A percentile compares a stretch with the other conserved stretches of the same genome.
Evolutionary conservation across 2,329 filamentous ascomycete genomes (phyloP).

Genomic region (Fusarium sp.): DNA sequence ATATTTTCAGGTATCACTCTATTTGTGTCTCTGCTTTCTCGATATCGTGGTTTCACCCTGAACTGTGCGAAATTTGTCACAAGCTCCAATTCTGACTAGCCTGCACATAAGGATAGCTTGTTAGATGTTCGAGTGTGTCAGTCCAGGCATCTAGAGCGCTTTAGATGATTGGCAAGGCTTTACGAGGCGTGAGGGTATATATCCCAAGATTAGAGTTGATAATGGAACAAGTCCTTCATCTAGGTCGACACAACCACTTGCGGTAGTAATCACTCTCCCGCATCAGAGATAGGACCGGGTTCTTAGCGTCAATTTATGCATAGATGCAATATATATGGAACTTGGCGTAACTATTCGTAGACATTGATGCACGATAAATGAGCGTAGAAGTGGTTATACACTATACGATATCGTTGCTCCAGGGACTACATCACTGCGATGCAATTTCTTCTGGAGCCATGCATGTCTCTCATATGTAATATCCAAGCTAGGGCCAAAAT

Average conservation of each 20-base stretch:
- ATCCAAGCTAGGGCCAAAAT: conserved; percentile 4
- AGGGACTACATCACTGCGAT: background rate
- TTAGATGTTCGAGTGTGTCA: background rate
- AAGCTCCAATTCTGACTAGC: background rate
- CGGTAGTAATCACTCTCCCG: background rate
- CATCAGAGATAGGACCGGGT: background rate
- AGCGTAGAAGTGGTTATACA: background rate
- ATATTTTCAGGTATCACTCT: background rate
- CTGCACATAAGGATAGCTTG: background rate
- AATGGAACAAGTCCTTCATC: background rate
- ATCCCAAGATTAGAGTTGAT: background rate
- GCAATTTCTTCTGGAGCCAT: conserved; percentile 12
- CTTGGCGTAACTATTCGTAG: background rate
- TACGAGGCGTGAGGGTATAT: no score
- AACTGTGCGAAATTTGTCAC: background rate
- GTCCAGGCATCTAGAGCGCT: background rate
- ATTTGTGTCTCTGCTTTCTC: background rate
- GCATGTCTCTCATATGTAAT: conserved; percentile 15
- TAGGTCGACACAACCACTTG: background rate
- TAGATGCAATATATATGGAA: background rate
- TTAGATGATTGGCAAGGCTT: background rate
- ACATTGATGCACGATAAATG: background rate
- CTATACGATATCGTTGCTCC: conserved; percentile 1
- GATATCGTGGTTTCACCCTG: background rate
- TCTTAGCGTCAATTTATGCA: background rate